phyloP scores from a whole-genome alignment of 2,329 filamentous ascomycete species.

The Botrytis galanthina region DNA sequence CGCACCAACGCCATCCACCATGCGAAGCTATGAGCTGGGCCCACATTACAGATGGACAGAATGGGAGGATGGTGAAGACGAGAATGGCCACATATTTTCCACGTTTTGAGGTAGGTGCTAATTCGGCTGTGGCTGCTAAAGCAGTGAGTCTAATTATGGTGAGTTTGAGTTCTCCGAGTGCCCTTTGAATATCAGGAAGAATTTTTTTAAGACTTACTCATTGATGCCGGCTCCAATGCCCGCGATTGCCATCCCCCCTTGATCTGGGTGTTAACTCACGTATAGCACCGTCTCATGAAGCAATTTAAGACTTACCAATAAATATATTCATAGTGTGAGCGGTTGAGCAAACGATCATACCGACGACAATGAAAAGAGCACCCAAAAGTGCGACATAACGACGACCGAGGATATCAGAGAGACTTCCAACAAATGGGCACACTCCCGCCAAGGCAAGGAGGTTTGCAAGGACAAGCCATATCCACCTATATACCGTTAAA shows the following conservation, averaged over 20 bases:
- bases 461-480: constrained; percentile 45
- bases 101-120: constrained; percentile 64
- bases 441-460: constrained; percentile 56
- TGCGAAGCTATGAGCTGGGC: constrained; percentile 54
- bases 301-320: constrained; percentile 47
- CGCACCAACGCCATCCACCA: constrained; percentile 53
- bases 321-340: constrained; percentile 59
- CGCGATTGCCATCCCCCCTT: constrained; percentile 53
- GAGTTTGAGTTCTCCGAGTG: neutral
- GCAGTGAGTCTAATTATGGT: constrained; percentile 59
- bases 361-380: constrained; percentile 52
- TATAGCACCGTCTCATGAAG: no score
- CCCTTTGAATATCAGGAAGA: neutral
- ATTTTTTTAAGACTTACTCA: constrained; percentile 41
- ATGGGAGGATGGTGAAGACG: constrained; percentile 59
- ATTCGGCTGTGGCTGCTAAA: constrained; percentile 64
- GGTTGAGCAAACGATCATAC: constrained; percentile 58
- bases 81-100: constrained; percentile 59
- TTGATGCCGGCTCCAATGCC: constrained; percentile 67
- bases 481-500: constrained; percentile 28
- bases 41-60: constrained; percentile 59
- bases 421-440: constrained; percentile 63
- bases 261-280: neutral
- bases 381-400: constrained; percentile 58
- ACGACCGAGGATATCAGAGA: constrained; percentile 63